Evolutionary conservation across 2,329 filamentous ascomycete species (phyloP).

Genomic region (Cryphonectria japonica): DNA sequence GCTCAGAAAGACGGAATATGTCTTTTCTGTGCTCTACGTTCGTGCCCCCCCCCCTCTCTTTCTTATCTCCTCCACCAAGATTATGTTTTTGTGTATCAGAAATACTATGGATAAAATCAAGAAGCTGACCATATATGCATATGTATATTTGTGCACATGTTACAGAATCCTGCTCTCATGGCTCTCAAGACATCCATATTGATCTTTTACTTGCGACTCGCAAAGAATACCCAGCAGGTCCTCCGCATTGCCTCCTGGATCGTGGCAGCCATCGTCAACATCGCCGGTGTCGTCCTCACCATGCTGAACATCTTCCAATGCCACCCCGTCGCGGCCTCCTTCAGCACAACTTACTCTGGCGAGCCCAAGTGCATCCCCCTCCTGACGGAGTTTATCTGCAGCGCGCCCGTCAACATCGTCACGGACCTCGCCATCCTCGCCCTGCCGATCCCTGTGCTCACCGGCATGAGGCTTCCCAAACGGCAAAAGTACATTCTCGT

Average conservation of each 20-base stretch:
- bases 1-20: slow-evolving; percentile 65
- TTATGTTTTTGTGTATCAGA: background rate
- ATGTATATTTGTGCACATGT: no score
- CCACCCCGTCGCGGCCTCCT: slow-evolving; percentile 71
- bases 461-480: slow-evolving; percentile 79
- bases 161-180: slow-evolving; percentile 87
- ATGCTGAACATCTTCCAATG: slow-evolving; percentile 90
- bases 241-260: slow-evolving; percentile 83
- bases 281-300: slow-evolving; percentile 77
- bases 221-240: slow-evolving; percentile 74
- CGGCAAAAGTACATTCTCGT: slow-evolving; percentile 89
- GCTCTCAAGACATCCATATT: slow-evolving; percentile 91
- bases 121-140: slow-evolving; percentile 19
- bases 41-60: slow-evolving; percentile 32
- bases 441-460: slow-evolving; percentile 85
- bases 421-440: slow-evolving; percentile 88
- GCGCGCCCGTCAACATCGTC: slow-evolving; percentile 88
- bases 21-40: slow-evolving; percentile 67
- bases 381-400: slow-evolving; percentile 68
- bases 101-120: background rate
- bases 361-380: slow-evolving; percentile 57
- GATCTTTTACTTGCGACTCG: slow-evolving; percentile 84
- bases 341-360: slow-evolving; percentile 45
- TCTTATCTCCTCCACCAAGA: background rate
- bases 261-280: slow-evolving; percentile 76